Base-by-base conservation (phyloP, 2,329 filamentous ascomycete genomes). In the Ophiostoma montium region DNA sequence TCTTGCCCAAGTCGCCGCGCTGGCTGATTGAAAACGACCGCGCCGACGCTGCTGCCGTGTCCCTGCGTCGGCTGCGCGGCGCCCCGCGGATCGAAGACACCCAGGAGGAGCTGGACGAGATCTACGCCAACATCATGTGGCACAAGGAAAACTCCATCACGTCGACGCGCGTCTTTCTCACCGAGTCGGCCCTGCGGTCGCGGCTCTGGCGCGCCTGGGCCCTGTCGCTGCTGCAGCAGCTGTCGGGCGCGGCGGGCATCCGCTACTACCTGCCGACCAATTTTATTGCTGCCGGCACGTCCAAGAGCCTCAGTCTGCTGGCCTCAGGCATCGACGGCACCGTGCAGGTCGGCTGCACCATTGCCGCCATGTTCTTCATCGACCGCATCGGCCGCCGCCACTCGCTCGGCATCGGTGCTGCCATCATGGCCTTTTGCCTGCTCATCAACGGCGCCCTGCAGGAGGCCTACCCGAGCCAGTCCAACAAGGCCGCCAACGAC, bases 231-330 rank as follows among this genome's bases (percentile, higher is more conserved):
- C 60, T 65, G 54, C 60, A 61, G 15, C 61, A 63, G 54, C 62
- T 65, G 61, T 60, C 58, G 39, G 62, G 63, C n/a, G 62, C 61
- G 31, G 59, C 61, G 1, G 63, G 61, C 12, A 63, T 65, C 55
- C 63, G 63, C 27, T 65, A 65, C 50, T 64, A 65, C 48, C 54
- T 65, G 11, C 62, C 62, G 0, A 59, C 58, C 16, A 63, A 63
- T 42, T 62, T 65, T 46, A 58, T 60, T 48, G 57, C 59, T 19
- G 55, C 64, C 3, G 62, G 63, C 3, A 57, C 63, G 2, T 58
- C 58, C 19, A 52, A 59, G 15, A 57, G 57, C 23, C 50, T 61
- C 8, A 58, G 58, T 18, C 54, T 65, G n/a, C 54, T 64, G 49
- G 60, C 62, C 31, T 61, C 60, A 9, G 62, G 62, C 18, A 60